Conservation (phyloP, 768 basidiomycete species). For the Mycena sanguinolenta region DNA sequence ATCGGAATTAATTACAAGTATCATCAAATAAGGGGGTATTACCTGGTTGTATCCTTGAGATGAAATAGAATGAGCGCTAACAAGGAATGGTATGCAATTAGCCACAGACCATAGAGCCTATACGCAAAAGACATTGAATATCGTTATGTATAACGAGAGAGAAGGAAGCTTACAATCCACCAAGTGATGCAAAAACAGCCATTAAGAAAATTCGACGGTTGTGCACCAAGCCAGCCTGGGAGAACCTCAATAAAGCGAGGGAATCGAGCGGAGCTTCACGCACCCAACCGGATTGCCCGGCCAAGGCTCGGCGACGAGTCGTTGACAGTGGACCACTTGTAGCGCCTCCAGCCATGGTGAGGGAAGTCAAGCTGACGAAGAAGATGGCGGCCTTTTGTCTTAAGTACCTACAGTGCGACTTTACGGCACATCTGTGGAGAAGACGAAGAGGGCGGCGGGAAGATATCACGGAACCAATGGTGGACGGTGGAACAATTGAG, state of each 20-base stretch:
- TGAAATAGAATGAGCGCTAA: constrained; percentile 2
- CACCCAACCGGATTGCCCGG: constrained; percentile 79
- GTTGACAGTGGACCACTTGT: constrained; percentile 51
- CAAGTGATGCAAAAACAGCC: constrained; percentile 83
- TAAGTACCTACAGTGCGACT: neutral
- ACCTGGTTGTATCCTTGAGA: constrained; percentile 76
- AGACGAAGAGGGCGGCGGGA: neutral
- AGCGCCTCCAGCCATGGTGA: constrained; percentile 61
- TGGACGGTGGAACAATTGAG: neutral
- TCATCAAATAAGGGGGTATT: constrained; percentile 21
- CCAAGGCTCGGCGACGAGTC: constrained; percentile 65
- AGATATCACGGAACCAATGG: neutral
- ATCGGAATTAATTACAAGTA: constrained; percentile 14
- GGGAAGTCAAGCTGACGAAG: constrained; percentile 4
- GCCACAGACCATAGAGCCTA: constrained; percentile 71
- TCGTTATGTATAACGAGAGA: neutral
- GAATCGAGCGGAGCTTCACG: neutral
- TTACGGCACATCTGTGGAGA: constrained; percentile 21
- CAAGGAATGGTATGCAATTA: constrained; percentile 14
- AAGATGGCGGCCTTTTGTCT: neutral
- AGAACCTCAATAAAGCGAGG: constrained; percentile 11
- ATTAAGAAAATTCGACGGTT: constrained; percentile 77
- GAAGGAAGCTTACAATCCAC: constrained; percentile 66
- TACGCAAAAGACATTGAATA: constrained; percentile 22
- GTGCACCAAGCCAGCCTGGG: constrained; percentile 71